Percentiles rank a stretch among this genome's conserved stretches.
Conservation (phyloP, 352 stramenopile species). For the Pythium aristosporum region DNA sequence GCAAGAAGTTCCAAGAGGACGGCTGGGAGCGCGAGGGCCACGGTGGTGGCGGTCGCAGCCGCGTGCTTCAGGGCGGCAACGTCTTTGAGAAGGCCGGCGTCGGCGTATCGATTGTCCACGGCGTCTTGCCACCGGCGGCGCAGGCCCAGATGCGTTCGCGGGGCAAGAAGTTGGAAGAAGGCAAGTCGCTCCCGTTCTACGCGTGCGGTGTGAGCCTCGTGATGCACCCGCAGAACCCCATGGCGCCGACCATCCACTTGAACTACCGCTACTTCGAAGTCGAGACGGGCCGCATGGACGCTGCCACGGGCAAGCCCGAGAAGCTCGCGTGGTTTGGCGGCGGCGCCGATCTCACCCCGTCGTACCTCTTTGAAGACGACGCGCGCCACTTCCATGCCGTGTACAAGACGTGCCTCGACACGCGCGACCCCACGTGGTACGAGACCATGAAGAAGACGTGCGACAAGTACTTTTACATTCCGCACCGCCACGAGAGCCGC, state of each 20-base stretch:
- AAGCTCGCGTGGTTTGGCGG: slow-evolving; percentile 94
- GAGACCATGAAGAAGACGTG: slow-evolving; percentile 96
- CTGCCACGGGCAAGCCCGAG: slow-evolving; percentile 73
- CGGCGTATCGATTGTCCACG: slow-evolving; percentile 97
- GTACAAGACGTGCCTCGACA: slow-evolving; percentile 94
- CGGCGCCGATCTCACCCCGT: slow-evolving; percentile 96
- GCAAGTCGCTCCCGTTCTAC: slow-evolving; percentile 93
- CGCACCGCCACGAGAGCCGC: slow-evolving; percentile 93
- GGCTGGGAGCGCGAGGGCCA: slow-evolving; percentile 93
- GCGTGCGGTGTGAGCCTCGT: slow-evolving; percentile 95
- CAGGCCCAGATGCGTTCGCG: slow-evolving; percentile 79
- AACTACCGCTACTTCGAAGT: slow-evolving; percentile 99
- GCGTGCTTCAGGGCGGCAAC: slow-evolving; percentile 94
- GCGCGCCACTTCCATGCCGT: slow-evolving; percentile 97
- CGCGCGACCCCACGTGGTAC: slow-evolving; percentile 92
- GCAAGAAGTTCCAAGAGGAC: slow-evolving; percentile 94
- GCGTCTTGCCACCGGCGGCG: slow-evolving; percentile 89
- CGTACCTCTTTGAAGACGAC: slow-evolving; percentile 96
- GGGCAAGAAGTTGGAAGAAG: slow-evolving; percentile 71
- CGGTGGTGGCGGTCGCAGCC: slow-evolving; percentile 92
- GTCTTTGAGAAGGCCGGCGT: slow-evolving; percentile 98
- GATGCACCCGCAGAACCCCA: slow-evolving; percentile 94
- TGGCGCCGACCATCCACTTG: slow-evolving; percentile 96
- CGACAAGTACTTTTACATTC: slow-evolving; percentile 98
- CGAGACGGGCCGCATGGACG: slow-evolving; percentile 59